Evolutionary conservation across 192 early-diverging fungal genomes (phyloP).

Genomic region (Linnemannia exigua): DNA sequence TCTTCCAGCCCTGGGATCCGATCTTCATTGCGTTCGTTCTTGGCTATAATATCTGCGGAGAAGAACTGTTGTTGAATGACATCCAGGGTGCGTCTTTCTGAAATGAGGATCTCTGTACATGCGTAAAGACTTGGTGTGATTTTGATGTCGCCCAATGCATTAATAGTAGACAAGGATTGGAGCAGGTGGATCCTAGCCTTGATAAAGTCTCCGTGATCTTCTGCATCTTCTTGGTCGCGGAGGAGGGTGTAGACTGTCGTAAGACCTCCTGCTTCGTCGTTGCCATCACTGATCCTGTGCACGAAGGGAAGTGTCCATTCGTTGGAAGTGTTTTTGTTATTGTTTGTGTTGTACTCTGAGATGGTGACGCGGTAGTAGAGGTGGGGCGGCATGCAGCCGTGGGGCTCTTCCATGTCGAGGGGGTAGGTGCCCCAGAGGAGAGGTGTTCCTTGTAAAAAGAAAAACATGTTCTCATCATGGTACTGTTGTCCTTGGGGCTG

Average conservation of each 20-base stretch:
- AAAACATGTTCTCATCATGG: background rate
- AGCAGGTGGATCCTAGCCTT: background rate
- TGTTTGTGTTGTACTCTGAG: background rate
- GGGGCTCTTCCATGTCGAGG: constrained; percentile 27
- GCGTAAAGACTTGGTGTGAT: constrained; percentile 23
- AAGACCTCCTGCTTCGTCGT: constrained; percentile 42
- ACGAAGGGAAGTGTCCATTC: constrained; percentile 32
- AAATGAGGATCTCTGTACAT: constrained; percentile 32
- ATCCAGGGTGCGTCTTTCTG: constrained; percentile 11
- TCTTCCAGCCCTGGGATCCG: background rate
- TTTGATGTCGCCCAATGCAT: background rate
- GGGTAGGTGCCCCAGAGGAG: constrained; percentile 33
- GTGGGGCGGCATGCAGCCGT: constrained; percentile 48
- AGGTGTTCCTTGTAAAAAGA: constrained; percentile 27
- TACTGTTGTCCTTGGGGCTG: background rate
- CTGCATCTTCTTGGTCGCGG: constrained; percentile 36
- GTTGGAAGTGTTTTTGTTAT: background rate
- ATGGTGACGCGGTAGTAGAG: constrained; percentile 34
- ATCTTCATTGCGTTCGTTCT: background rate
- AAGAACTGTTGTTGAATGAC: constrained; percentile 18
- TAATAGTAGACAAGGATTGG: background rate
- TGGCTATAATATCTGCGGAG: too few species aligned
- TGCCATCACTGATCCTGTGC: constrained; percentile 31
- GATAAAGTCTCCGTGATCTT: constrained; percentile 36
- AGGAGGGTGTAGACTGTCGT: constrained; percentile 28